Conservation (phyloP, 2,329 filamentous ascomycete genomes). For the Ascosphaera apis region DNA sequence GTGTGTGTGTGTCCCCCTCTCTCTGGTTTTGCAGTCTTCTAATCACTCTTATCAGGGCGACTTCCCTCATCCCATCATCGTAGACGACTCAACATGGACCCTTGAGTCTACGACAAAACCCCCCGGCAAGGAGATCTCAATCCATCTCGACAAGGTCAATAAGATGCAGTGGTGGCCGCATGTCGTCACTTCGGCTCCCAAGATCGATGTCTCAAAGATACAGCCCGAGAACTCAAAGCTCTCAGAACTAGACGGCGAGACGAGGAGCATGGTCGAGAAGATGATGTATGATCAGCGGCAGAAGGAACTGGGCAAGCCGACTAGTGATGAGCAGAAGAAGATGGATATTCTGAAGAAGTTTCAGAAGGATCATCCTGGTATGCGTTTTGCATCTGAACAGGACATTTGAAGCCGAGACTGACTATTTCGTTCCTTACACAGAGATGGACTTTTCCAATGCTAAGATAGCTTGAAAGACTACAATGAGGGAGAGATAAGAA, state of each 20-base stretch:
- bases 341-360: slow-evolving; percentile 82
- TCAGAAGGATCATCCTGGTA: slow-evolving; percentile 47
- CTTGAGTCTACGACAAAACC: slow-evolving; percentile 39
- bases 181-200: slow-evolving; percentile 64
- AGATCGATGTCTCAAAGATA: slow-evolving; percentile 90
- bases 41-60: slow-evolving; percentile 38
- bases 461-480: slow-evolving; percentile 27
- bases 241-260: slow-evolving; percentile 83
- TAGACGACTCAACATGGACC: slow-evolving; percentile 90
- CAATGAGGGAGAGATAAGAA: no score
- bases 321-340: slow-evolving; percentile 91
- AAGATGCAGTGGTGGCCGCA: slow-evolving; percentile 98
- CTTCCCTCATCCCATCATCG: slow-evolving; percentile 53
- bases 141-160: slow-evolving; percentile 88
- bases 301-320: slow-evolving; percentile 76
- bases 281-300: slow-evolving; percentile 99
- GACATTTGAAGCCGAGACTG: slow-evolving; percentile 1
- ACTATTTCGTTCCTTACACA: slow-evolving; percentile 6
- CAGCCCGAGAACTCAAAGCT: slow-evolving; percentile 79
- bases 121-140: slow-evolving; percentile 47
- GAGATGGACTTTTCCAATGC: slow-evolving; percentile 48
- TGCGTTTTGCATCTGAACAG: slow-evolving; percentile 3
- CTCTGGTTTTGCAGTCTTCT: not conserved
- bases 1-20: slow-evolving; percentile 9
- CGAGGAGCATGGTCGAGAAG: slow-evolving; percentile 95